Base-by-base conservation (phyloP, 345 rosid genomes). In the Streptanthus diversifolius region DNA sequence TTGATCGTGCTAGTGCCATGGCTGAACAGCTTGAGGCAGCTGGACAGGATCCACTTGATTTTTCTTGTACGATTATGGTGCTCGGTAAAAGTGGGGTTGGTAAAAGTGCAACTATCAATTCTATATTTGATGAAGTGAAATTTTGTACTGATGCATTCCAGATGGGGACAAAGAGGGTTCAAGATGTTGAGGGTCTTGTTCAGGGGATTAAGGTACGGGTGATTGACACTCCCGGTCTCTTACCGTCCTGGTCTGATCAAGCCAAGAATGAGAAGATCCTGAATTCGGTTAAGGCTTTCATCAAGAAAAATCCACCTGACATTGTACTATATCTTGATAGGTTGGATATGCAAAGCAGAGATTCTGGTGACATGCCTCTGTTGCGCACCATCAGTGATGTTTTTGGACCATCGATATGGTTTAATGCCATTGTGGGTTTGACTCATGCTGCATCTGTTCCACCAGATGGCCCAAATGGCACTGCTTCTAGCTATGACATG, bases 401-500 rank as follows among this genome's bases (percentile, higher is more conserved):
- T 70, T 92, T 92, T 81, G 99, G 98, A 63, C 91, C 96, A 15
- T 86, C 98, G 3, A 87, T 95, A 64, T 95, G 99, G 99, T 95
- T 95, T 76, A 95, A 95, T 83, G 99, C 99, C 30, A 95, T 95
- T 69, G 99, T 95, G 74, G 98, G 93, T 66, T 81, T 95, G 74
- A 95, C 99, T 70, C 99, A 95, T 82, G 99, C 99, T 0, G 99
- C 98, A 44, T 90, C 98, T 72, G 98, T 91, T 82, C 99, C 99
- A 29, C 98, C 99, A 60, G 99, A 95, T 80, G 99, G 98, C 47
- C 98, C 96, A 2, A 90, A 92, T 74, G 99, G 98, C 56, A 84
- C 88, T 69, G 90, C 93, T 63, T 88, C 97, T 45, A 88, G 96
- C 80, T 95, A 95, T 73, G 99, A 95, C 44, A 86, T 92, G 96